phyloP scores from a whole-genome alignment of 495 filamentous ascomycete genomes.

The Astrothelium subdiscretum region DNA sequence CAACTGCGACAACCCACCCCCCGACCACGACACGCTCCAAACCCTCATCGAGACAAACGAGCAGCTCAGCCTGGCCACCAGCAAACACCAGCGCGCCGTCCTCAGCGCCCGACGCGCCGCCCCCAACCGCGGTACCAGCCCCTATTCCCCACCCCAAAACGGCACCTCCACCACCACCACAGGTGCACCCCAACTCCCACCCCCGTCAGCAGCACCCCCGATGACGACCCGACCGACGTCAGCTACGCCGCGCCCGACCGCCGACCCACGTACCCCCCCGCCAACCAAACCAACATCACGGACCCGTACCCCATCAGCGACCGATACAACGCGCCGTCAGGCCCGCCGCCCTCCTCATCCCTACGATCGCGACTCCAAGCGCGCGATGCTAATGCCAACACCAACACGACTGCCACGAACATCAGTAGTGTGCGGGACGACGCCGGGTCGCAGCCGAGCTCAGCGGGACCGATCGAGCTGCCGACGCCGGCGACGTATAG shows the following conservation, averaged over 20 bases:
- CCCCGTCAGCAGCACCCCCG: conserved; percentile 44
- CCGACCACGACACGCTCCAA: conserved; percentile 86
- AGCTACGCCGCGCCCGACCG: conserved; percentile 14
- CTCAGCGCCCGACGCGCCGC: conserved; percentile 47
- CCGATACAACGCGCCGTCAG: conserved; percentile 2
- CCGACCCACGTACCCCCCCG: not conserved
- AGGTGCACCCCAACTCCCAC: conserved; percentile 31
- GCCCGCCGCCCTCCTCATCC: not conserved
- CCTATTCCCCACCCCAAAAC: conserved; percentile 17
- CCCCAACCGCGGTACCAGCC: conserved; percentile 8
- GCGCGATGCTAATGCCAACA: not conserved
- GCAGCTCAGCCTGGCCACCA: conserved; percentile 63
- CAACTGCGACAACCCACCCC: conserved; percentile 57
- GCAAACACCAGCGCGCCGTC: conserved; percentile 68
- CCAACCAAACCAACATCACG: conserved; percentile 6
- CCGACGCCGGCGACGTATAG: not conserved
- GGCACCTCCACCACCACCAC: conserved; percentile 1
- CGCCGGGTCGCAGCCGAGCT: not conserved
- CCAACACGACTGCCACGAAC: not conserved
- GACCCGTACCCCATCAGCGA: not conserved
- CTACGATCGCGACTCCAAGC: not conserved
- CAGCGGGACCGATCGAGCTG: too few relatives aligned
- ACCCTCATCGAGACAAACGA: conserved; percentile 93
- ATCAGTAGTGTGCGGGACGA: not conserved
- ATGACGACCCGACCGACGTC: conserved; percentile 12